A percentile compares a stretch with the other conserved stretches of the same genome.
phyloP scores from a whole-genome alignment of 2,329 filamentous ascomycete genomes.

The Emergomyces pasteurianus region DNA sequence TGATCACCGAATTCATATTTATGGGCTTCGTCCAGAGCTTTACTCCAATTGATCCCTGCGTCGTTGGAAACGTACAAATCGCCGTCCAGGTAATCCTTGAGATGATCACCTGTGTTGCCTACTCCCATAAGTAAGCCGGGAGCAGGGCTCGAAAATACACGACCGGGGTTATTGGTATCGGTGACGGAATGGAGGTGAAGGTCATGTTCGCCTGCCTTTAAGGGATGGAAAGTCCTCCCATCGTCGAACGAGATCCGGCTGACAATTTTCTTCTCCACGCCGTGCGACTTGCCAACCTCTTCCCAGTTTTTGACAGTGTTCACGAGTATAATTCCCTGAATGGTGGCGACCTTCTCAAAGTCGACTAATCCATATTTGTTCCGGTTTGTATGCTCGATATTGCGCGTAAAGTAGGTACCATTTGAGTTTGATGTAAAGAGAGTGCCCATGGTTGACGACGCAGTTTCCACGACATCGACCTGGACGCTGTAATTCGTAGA shows the following conservation, averaged over 20 bases:
- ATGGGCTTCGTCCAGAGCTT: conserved; percentile 64
- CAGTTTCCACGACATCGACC: conserved; percentile 70
- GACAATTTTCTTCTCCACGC: conserved; percentile 46
- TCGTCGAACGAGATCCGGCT: conserved; percentile 92
- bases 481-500: conserved; percentile 98
- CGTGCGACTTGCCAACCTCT: conserved; percentile 49
- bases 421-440: conserved; percentile 96
- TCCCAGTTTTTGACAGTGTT: conserved; percentile 83
- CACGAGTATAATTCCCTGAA: conserved; percentile 84
- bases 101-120: conserved; percentile 70
- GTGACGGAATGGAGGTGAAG: conserved; percentile 92
- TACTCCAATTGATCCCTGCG: conserved; percentile 73
- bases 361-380: conserved; percentile 66
- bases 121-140: conserved; percentile 90
- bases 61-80: conserved; percentile 83
- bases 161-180: conserved; percentile 65
- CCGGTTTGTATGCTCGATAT: conserved; percentile 85
- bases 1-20: conserved; percentile 96
- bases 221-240: conserved; percentile 66
- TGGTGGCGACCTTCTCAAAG: conserved; percentile 84
- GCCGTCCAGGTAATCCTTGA: conserved; percentile 60
- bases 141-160: conserved; percentile 85
- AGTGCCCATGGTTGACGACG: conserved; percentile 58
- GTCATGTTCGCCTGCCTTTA: conserved; percentile 54
- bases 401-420: conserved; percentile 88